Conservation (phyloP, 345 rosid genomes). For the Bruguiera parviflora region DNA sequence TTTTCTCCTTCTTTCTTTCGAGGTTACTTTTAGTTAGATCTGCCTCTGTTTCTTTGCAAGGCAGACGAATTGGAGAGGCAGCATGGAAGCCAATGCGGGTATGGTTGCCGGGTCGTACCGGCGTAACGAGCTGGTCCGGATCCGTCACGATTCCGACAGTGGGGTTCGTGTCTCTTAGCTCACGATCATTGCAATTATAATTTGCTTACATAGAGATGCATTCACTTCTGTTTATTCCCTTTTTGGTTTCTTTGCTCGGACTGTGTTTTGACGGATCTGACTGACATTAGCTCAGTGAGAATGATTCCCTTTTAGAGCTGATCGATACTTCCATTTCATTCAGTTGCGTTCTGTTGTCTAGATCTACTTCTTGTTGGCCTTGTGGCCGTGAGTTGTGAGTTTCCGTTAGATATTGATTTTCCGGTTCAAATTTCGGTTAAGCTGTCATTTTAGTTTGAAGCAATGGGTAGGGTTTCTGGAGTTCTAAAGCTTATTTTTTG, state of each 20-base stretch:
- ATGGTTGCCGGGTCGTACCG: slow-evolving; percentile 99
- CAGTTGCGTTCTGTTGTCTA: slow-evolving; percentile 8
- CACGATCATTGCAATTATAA: background rate
- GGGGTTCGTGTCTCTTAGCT: slow-evolving; percentile 60
- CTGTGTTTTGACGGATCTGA: background rate
- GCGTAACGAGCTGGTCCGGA: slow-evolving; percentile 94
- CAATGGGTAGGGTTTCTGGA: background rate
- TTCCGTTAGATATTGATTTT: background rate
- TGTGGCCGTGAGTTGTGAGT: slow-evolving; percentile 5
- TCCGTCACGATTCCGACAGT: slow-evolving; percentile 92
- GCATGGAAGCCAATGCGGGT: slow-evolving; percentile 92
- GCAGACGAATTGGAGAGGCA: background rate
- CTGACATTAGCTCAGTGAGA: slow-evolving; percentile 14
- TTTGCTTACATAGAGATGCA: background rate
- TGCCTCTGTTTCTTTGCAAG: background rate
- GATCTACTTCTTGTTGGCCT: slow-evolving; percentile 11
- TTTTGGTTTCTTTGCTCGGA: background rate
- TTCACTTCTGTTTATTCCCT: background rate
- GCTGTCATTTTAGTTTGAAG: background rate
- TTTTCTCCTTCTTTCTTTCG: background rate
- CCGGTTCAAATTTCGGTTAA: background rate
- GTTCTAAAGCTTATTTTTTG: background rate
- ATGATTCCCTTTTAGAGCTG: slow-evolving; percentile 15
- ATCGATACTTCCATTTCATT: background rate
- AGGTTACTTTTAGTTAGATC: slow-evolving; percentile 10